These are phyloP conservation scores for Stygiomarasmius scandens DNA, from an alignment of 1,284 basidiomycete species.

Conservation along the genomic window DNA sequence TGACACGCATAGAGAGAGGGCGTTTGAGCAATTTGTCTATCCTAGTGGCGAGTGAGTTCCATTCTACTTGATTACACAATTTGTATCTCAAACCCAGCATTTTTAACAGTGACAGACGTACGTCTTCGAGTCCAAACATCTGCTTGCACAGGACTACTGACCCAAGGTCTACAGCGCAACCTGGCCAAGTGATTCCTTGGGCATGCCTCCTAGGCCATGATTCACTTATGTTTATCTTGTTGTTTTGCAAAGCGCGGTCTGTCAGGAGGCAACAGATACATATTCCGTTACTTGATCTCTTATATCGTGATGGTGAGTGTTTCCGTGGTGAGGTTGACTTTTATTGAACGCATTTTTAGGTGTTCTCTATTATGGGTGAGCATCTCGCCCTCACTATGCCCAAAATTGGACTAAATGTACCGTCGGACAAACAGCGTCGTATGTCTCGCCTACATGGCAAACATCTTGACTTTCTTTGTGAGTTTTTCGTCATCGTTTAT, in stretches of 20 bases:
- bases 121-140: slow-evolving; percentile 1
- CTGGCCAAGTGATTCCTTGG: slow-evolving; percentile 10
- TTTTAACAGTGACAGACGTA: neutral
- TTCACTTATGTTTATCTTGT: slow-evolving; percentile 20
- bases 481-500: neutral
- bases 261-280: neutral
- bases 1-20: slow-evolving; percentile 9
- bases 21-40: slow-evolving; percentile 12
- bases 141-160: too few species aligned
- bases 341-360: neutral
- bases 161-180: too few species aligned
- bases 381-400: neutral
- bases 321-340: neutral
- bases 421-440: slow-evolving; percentile 13
- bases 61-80: neutral
- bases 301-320: slow-evolving; percentile 15
- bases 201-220: slow-evolving; percentile 22
- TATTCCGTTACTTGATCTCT: slow-evolving; percentile 10
- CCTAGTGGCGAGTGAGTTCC: slow-evolving; percentile 6
- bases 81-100: neutral
- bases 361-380: slow-evolving; percentile 13
- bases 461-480: slow-evolving; percentile 22
- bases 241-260: slow-evolving; percentile 6
- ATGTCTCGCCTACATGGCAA: slow-evolving; percentile 20
- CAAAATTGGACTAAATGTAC: neutral